phyloP scores from a whole-genome alignment of 169 alveolate genomes.

The Theileria annulata region DNA sequence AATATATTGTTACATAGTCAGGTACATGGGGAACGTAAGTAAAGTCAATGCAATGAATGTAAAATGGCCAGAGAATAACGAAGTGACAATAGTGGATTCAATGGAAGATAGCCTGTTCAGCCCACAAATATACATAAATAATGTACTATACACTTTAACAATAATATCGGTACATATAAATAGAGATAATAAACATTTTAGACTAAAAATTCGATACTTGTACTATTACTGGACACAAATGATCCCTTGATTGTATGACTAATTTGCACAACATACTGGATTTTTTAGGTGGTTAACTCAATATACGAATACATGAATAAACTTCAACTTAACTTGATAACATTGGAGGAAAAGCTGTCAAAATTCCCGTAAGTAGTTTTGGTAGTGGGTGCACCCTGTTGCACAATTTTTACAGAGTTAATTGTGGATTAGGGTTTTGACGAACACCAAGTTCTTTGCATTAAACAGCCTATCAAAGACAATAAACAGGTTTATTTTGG shows the following conservation, averaged over 20 bases:
- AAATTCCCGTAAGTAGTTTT: constrained; percentile 8
- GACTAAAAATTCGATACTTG: constrained; percentile 2
- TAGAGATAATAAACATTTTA: not conserved
- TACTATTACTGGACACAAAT: constrained; percentile 33
- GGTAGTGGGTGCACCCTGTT: not conserved
- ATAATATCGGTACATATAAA: constrained; percentile 4
- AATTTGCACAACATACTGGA: not conserved
- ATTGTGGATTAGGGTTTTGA: constrained; percentile 5
- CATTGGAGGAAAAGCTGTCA: constrained; percentile 18
- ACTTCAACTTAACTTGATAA: constrained; percentile 11
- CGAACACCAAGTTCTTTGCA: constrained; percentile 25
- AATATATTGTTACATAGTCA: constrained; percentile 39
- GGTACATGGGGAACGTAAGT: constrained; percentile 39
- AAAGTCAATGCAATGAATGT: not conserved
- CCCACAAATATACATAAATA: constrained; percentile 45
- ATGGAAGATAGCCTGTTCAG: constrained; percentile 39
- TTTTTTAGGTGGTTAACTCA: not conserved
- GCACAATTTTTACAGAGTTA: not conserved
- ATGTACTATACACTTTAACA: constrained; percentile 24
- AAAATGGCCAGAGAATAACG: constrained; percentile 18
- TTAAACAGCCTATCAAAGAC: constrained; percentile 41
- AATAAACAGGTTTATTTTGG: constrained; percentile 32
- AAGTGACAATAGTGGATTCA: constrained; percentile 39
- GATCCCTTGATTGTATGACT: constrained; percentile 18
- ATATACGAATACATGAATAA: constrained; percentile 21